Conservation (phyloP, 1,139 yeast species). For the Suhomyces ambrosiae region DNA sequence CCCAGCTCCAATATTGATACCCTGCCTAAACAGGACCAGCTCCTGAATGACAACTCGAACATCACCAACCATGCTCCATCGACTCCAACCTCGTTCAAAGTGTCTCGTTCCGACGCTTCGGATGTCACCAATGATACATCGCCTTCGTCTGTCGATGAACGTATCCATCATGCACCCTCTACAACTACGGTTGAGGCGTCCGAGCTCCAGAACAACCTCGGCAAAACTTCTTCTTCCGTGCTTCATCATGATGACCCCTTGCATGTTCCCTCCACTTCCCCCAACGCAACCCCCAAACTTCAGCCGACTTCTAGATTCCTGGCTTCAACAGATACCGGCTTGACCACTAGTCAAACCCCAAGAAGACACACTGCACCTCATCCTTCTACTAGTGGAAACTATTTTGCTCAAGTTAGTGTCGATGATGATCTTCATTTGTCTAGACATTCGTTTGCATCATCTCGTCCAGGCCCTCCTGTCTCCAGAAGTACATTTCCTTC, state of each 20-base stretch:
- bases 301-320: not conserved
- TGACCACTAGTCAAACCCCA: not conserved
- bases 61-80: slow-evolving; percentile 24
- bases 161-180: slow-evolving; percentile 5
- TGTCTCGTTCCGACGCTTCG: slow-evolving; percentile 26
- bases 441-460: slow-evolving; percentile 16
- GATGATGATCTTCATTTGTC: slow-evolving; percentile 4
- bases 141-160: slow-evolving; percentile 30
- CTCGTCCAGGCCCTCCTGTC: slow-evolving; percentile 12
- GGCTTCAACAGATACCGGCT: not conserved
- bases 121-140: slow-evolving; percentile 36
- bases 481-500: slow-evolving; percentile 26
- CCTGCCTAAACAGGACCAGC: not conserved
- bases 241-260: slow-evolving; percentile 11
- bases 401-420: slow-evolving; percentile 6
- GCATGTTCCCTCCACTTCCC: slow-evolving; percentile 20
- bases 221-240: slow-evolving; percentile 1
- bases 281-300: slow-evolving; percentile 2
- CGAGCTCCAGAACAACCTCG: not conserved
- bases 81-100: slow-evolving; percentile 37
- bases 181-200: slow-evolving; percentile 6
- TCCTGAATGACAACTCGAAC: slow-evolving; percentile 6
- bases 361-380: slow-evolving; percentile 31
- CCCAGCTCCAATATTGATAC: too few species aligned
- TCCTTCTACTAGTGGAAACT: slow-evolving; percentile 7